Evolutionary conservation across 192 early-diverging fungal genomes (phyloP), one percentile per base, ranked within the genome.

Genomic region (Coemansia reversa): DNA sequence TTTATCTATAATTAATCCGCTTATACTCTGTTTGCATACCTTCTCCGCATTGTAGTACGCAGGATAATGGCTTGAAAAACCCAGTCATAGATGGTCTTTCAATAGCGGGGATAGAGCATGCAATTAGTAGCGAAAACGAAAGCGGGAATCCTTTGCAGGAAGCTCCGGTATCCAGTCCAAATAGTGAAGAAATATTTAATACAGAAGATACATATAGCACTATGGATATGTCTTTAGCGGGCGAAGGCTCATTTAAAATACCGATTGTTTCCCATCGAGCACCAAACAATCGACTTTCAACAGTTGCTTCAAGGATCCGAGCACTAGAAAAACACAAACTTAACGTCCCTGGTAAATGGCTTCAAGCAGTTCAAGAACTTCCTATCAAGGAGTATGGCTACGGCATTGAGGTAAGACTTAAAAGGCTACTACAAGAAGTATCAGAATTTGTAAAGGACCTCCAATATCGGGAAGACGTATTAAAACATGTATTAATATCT

Each of bases 381-480:
- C 69, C 69, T 1, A 70, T 81, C 54, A 75, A 72, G 42, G 78
- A 81, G 27, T 81, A 81, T 52, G 78, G 78, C 55, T 74, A 63
- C 33, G 77, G 73, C 18, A 80, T 80, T 33, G 77, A 80, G 73
- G 77, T 75, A 80, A 70, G 60, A 45, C 39, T 45, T 5, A 14
- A 45, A 16, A 12, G 12, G 55, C 29, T 25, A 42, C 4, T 58
- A 12, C 56, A 22, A 58, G 29, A 42, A 12, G 27, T 50, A 6
- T 54, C 30, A 11, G 39, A 11, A 16, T 45, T 45, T 35, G 33
- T 35, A 45, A 11, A 45, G 14, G 39, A 2, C 9, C 3, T 45
- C 14, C 39, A 45, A 45, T 16, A 45, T 45, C 14, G 39, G 3
- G 3, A 11, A 16, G 14, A 0, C 39, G 14, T 45, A 12, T 14